Evolutionary conservation across 139 green algal genomes (phyloP).

Genomic region (Ettlia oleoabundans): DNA sequence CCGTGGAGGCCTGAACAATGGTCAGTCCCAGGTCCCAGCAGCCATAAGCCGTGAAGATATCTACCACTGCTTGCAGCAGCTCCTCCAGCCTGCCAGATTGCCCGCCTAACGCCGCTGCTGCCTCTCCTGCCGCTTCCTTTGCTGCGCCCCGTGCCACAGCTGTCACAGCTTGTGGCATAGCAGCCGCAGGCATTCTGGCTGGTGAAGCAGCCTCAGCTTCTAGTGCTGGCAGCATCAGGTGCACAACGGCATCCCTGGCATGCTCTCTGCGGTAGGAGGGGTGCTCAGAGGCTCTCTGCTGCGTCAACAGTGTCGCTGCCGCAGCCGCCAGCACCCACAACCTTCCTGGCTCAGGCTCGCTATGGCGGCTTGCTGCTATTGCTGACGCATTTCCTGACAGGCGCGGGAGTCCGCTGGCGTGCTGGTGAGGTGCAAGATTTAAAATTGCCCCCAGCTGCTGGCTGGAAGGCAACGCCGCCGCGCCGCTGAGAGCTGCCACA

Average conservation of each 20-base stretch:
- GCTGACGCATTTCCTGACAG: too few relatives aligned
- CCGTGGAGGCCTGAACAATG: not conserved
- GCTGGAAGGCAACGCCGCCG: not conserved
- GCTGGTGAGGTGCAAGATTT: not conserved
- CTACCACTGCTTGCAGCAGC: not conserved
- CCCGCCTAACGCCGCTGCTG: too few relatives aligned
- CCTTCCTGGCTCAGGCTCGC: not conserved
- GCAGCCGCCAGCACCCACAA: constrained; percentile 2
- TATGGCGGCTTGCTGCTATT: too few relatives aligned
- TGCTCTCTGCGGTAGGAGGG: not conserved
- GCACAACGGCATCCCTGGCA: not conserved
- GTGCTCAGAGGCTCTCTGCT: not conserved
- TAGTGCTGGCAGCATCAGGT: not conserved
- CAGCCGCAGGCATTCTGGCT: not conserved
- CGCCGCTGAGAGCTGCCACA: not conserved
- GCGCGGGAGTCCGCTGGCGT: not conserved
- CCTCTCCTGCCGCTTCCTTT: not conserved
- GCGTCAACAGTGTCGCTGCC: not conserved
- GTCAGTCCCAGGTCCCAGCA: not conserved
- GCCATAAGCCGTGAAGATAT: not conserved
- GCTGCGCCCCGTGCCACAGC: too few relatives aligned
- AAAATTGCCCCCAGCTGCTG: not conserved
- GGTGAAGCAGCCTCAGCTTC: not conserved
- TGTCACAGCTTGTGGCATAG: not conserved
- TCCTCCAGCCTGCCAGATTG: not conserved